These are phyloP conservation scores for Pharnaceum exiguum DNA, from an alignment of 148 eudicot genomes.

Conservation along the genomic window DNA sequence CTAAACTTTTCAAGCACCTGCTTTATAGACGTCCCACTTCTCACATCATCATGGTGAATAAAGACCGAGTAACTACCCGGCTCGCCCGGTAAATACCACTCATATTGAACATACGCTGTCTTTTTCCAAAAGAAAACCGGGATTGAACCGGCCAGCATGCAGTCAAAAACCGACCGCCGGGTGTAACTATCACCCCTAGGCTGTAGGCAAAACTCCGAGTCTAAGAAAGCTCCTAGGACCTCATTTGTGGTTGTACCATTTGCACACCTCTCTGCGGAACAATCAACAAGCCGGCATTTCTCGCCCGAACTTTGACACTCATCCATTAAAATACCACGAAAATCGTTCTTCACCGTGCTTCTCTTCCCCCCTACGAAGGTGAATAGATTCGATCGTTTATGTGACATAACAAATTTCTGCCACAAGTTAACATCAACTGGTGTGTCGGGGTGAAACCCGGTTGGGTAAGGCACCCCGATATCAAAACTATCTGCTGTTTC, in stretches of 20 bases:
- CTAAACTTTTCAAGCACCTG: constrained; percentile 40
- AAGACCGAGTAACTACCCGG: constrained; percentile 89
- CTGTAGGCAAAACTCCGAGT: constrained; percentile 77
- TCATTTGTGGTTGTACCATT: constrained; percentile 58
- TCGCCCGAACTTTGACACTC: constrained; percentile 50
- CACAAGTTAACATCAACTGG: constrained; percentile 34
- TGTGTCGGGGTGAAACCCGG: constrained; percentile 69
- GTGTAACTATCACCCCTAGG: constrained; percentile 93
- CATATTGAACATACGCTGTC: constrained; percentile 76
- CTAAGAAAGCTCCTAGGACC: constrained; percentile 60
- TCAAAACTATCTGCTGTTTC: constrained; percentile 47
- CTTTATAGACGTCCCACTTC: constrained; percentile 59
- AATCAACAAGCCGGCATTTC: constrained; percentile 65
- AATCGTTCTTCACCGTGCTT: constrained; percentile 55
- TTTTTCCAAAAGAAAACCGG: constrained; percentile 91
- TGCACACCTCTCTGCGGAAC: constrained; percentile 49
- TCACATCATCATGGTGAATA: constrained; percentile 68
- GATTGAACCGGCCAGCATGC: constrained; percentile 92
- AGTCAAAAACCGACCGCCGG: constrained; percentile 79
- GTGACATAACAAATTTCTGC: constrained; percentile 49
- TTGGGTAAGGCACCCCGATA: constrained; percentile 66
- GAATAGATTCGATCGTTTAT: no score
- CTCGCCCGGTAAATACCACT: constrained; percentile 76
- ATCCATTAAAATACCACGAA: constrained; percentile 48
- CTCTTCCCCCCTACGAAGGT: constrained; percentile 86